Conservation (phyloP, 345 rosid genomes). For the Pugionium dolabratum region DNA sequence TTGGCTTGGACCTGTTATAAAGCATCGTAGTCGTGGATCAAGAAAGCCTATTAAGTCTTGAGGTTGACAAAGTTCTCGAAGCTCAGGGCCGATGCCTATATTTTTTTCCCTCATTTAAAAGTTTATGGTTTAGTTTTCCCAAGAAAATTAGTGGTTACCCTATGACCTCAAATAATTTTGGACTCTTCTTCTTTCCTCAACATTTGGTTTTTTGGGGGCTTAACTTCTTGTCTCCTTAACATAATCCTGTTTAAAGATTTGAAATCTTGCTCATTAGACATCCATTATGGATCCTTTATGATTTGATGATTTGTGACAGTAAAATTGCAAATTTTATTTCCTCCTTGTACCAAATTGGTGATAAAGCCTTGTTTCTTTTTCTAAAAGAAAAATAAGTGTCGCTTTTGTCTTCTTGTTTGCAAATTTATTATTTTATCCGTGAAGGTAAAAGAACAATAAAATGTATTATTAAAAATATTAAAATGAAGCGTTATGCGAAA, state of each 20-base stretch:
- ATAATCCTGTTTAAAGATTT: too few species aligned
- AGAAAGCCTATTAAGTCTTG: background rate
- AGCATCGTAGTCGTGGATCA: slow-evolving; percentile 1
- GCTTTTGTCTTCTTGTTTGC: slow-evolving; percentile 28
- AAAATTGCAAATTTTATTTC: background rate
- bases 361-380: background rate
- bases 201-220: too few species aligned
- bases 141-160: background rate
- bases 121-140: slow-evolving; percentile 5
- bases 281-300: too few species aligned
- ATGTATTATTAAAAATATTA: background rate
- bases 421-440: background rate
- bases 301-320: background rate
- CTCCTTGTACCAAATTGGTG: background rate
- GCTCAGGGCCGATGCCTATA: background rate
- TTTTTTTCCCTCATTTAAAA: background rate
- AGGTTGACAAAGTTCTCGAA: slow-evolving; percentile 3
- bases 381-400: background rate
- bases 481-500: slow-evolving; percentile 26
- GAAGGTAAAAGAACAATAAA: slow-evolving; percentile 1
- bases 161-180: slow-evolving; percentile 8
- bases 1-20: background rate
- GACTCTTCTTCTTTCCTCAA: background rate
- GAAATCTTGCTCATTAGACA: too few species aligned
- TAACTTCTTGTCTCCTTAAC: slow-evolving; percentile 23